A percentile compares a stretch with the other conserved stretches of the same genome.
Evolutionary conservation across 805 yeast species (phyloP).

Genomic region (Lachancea dasiensis): DNA sequence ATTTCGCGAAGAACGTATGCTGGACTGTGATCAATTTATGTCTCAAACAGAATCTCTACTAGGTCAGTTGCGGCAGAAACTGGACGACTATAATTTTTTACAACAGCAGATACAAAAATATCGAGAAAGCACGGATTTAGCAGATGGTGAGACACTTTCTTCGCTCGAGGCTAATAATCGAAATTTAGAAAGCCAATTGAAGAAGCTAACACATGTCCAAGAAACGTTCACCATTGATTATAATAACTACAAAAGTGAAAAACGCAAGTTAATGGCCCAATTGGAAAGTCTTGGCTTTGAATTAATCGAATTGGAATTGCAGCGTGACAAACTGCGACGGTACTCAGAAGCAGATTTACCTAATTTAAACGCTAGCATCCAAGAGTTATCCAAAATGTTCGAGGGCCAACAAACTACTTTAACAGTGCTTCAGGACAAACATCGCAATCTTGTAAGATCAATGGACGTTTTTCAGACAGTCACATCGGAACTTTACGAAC

Average conservation of each 20-base stretch:
- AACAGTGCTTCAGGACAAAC: conserved; percentile 39
- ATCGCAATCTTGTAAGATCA: conserved; percentile 47
- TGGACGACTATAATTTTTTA: conserved; percentile 36
- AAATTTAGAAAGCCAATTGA: conserved; percentile 55
- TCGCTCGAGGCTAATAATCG: conserved; percentile 45
- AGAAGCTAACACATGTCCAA: conserved; percentile 54
- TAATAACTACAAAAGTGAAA: conserved; percentile 56
- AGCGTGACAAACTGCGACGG: conserved; percentile 51
- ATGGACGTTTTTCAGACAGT: conserved; percentile 49
- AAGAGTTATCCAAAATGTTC: conserved; percentile 44
- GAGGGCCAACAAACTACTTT: conserved; percentile 36
- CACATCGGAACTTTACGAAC: conserved; percentile 26
- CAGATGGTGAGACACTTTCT: conserved; percentile 31
- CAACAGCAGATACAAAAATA: conserved; percentile 34
- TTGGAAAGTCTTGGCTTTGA: conserved; percentile 57
- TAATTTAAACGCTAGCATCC: conserved; percentile 45
- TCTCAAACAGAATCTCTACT: conserved; percentile 46
- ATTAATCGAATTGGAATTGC: conserved; percentile 50
- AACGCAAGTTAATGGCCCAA: conserved; percentile 49
- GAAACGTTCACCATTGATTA: conserved; percentile 58
- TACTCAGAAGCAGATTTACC: conserved; percentile 59
- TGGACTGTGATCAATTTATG: conserved; percentile 60
- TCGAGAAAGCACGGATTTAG: conserved; percentile 24
- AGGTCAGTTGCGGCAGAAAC: conserved; percentile 39
- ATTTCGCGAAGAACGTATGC: conserved; percentile 70